Evolutionary conservation across 805 yeast species (phyloP).

Genomic region (Metschnikowia borealis): DNA sequence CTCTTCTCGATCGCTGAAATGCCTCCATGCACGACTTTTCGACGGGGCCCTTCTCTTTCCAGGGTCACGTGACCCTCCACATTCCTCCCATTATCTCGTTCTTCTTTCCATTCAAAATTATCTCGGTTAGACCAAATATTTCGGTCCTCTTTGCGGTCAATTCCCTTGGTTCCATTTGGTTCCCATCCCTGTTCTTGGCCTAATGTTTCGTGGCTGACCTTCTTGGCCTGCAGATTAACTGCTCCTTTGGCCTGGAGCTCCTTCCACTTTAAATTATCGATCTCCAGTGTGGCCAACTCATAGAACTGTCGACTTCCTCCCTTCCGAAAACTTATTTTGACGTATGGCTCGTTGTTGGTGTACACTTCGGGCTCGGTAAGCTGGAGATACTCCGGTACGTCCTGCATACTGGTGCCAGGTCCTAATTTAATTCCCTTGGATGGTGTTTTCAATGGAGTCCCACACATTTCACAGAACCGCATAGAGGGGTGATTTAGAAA

Average conservation of each 20-base stretch:
- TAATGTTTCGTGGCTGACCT: conserved; percentile 11
- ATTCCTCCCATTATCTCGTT: too few species aligned
- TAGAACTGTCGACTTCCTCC: conserved; percentile 60
- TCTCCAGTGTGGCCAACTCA: conserved; percentile 33
- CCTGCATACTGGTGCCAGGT: neutral
- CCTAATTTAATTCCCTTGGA: neutral
- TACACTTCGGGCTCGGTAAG: conserved; percentile 34
- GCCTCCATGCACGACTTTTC: conserved; percentile 43
- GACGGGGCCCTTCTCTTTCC: too few species aligned
- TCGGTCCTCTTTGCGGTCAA: too few species aligned
- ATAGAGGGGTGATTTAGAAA: conserved; percentile 80
- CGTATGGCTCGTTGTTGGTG: conserved; percentile 32
- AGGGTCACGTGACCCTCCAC: too few species aligned
- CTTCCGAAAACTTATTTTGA: conserved; percentile 71
- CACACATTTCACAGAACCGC: conserved; percentile 83
- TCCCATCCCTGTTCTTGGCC: too few species aligned
- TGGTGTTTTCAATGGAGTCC: conserved; percentile 35
- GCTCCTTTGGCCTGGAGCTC: conserved; percentile 28
- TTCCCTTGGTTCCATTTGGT: too few species aligned
- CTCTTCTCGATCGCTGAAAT: conserved; percentile 64
- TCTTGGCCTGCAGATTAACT: conserved; percentile 17
- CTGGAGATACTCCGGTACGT: conserved; percentile 18
- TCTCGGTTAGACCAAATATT: too few species aligned
- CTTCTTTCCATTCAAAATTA: too few species aligned
- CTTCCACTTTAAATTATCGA: conserved; percentile 54